Evolutionary conservation across 2,329 filamentous ascomycete genomes (phyloP), one percentile per base, ranked within the genome.

Genomic region (Exophiala mesophila): DNA sequence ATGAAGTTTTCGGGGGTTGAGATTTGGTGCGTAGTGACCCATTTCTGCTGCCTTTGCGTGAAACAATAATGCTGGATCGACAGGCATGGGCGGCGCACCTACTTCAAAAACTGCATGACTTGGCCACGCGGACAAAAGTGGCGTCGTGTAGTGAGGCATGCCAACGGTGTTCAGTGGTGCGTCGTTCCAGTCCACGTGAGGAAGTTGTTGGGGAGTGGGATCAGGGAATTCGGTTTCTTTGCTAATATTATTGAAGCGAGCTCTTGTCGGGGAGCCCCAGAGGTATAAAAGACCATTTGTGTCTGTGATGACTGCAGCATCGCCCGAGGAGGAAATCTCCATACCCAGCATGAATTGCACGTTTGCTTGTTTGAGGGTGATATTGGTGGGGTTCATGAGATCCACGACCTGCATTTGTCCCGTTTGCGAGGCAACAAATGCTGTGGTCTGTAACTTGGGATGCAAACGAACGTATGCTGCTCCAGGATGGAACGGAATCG

Each of bases 391-490:
- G 50, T 95, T 95, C 79, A 94, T 88, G 4, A 98, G 76, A 63
- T 98, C 92, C 37, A 97, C 88, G 10, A 97, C 84, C 61, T 98
- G 90, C 63, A 98, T 85, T 63, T 96, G 88, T 1, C 94, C 92
- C 31, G 80, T 85, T 58, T 94, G 88, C 2, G 90, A 95, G 19
- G 89, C 82, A 36, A 98, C 87, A 47, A 98, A 89, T 57, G 87
- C 90, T 0, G 94, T 97, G 0, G 92, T 96, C 15, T 88, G 83
- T 77, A 98, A 85, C 56, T 88, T 83, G 1, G 94, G 92, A 62
- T 98, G 92, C 85, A 98, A 92, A 45, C 92, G 82, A 30, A 96
- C 89, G 68, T 88, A 94, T 24, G 92, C 90, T 26, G 90, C 92
- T 7, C 92, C 88, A 2, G 88, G 84, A 44, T 92, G 90, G 46